Percentiles rank a stretch among this genome's conserved stretches.
Conservation (phyloP, 768 basidiomycete species). For the Daedaleopsis sinensis region DNA sequence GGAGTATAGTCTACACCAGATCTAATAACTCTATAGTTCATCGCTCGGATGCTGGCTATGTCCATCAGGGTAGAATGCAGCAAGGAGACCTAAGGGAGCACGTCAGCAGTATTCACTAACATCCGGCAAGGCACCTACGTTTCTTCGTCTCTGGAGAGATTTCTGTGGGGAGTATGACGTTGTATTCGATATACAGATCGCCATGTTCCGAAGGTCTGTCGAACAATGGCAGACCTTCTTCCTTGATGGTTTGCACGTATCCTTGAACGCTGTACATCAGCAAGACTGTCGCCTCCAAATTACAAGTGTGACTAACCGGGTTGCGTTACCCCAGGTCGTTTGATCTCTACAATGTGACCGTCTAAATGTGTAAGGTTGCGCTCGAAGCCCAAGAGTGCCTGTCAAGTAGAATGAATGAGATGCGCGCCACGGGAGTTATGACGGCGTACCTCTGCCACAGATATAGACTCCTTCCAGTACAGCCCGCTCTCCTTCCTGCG, state of each 20-base stretch:
- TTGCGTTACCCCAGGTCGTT: constrained; percentile 84
- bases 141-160: constrained; percentile 66
- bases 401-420: constrained; percentile 4
- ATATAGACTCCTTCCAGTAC: constrained; percentile 91
- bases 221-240: constrained; percentile 87
- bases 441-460: constrained; percentile 81
- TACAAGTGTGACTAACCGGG: constrained; percentile 56
- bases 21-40: constrained; percentile 37
- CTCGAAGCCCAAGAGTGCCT: constrained; percentile 98
- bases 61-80: constrained; percentile 49
- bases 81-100: constrained; percentile 49
- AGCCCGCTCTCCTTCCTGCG: constrained; percentile 87
- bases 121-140: constrained; percentile 58
- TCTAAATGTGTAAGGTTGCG: constrained; percentile 91
- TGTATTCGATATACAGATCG: constrained; percentile 92
- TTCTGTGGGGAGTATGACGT: constrained; percentile 82
- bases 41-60: constrained; percentile 38
- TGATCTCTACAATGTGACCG: constrained; percentile 73
- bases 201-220: constrained; percentile 59
- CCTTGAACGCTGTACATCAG: constrained; percentile 44
- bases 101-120: background rate
- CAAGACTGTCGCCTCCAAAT: no score
- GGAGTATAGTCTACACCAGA: constrained; percentile 10
- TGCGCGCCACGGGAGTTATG: background rate
- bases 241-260: constrained; percentile 82